phyloP scores from a whole-genome alignment of 495 filamentous ascomycete species.

The Aspergillus cavernicola region DNA sequence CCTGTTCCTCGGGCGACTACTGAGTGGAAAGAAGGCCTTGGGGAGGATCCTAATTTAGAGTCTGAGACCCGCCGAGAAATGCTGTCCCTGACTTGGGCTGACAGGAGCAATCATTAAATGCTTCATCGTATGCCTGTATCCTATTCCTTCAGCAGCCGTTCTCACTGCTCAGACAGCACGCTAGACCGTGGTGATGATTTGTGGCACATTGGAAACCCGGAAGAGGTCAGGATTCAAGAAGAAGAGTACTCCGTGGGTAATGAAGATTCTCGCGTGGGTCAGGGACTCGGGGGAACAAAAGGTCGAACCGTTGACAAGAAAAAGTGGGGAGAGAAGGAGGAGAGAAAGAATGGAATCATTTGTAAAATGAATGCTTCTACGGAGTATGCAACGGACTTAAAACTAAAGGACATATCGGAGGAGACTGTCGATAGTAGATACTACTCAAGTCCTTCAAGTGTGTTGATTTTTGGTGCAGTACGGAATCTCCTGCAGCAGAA shows the following conservation, averaged over 20 bases:
- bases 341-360: constrained; percentile 4
- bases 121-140: too few species aligned
- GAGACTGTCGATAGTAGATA: too few species aligned
- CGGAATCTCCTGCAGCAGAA: constrained; percentile 1
- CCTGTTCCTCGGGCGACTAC: background rate
- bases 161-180: too few species aligned
- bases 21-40: constrained; percentile 2
- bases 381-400: background rate
- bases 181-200: too few species aligned
- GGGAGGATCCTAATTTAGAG: constrained; percentile 5
- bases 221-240: background rate
- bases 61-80: constrained; percentile 4
- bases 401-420: too few species aligned
- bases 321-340: constrained; percentile 5
- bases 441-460: too few species aligned
- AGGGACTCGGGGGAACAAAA: constrained; percentile 5
- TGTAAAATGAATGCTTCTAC: too few species aligned
- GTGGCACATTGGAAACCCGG: too few species aligned
- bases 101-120: too few species aligned
- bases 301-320: constrained; percentile 5
- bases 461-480: background rate
- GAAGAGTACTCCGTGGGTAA: background rate
- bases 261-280: constrained; percentile 5
- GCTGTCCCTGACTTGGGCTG: constrained; percentile 1
- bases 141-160: too few species aligned